Conservation (phyloP, 441 rosid genomes). For the Gossypium trilobum region DNA sequence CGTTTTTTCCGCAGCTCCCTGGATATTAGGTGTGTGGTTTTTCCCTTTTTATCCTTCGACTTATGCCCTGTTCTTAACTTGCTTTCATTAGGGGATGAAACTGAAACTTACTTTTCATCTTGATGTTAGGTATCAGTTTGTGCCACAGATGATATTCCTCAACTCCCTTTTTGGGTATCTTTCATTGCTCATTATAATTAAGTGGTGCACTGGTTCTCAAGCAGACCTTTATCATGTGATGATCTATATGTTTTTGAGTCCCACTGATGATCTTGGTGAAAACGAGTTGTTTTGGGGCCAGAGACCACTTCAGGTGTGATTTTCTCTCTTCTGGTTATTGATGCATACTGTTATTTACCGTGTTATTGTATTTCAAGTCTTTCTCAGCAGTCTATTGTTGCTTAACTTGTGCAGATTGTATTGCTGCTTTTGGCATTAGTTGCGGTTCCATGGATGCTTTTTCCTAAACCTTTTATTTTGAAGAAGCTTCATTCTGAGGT, state of each 20-base stretch:
- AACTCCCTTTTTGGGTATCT: conserved; percentile 92
- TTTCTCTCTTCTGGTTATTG: conserved; percentile 11
- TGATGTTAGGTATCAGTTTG: conserved; percentile 75
- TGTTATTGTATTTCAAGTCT: conserved; percentile 16
- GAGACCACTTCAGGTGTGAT: conserved; percentile 72
- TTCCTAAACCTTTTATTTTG: conserved; percentile 92
- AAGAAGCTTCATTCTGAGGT: conserved; percentile 85
- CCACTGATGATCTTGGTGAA: conserved; percentile 81
- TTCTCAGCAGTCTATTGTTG: conserved; percentile 15
- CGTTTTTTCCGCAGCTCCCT: conserved; percentile 60
- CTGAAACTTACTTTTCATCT: conserved; percentile 20
- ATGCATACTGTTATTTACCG: conserved; percentile 9
- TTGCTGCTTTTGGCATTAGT: conserved; percentile 67
- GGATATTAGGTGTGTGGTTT: conserved; percentile 55
- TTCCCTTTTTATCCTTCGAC: not conserved
- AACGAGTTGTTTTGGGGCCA: conserved; percentile 92
- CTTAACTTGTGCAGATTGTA: conserved; percentile 54
- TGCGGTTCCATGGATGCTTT: conserved; percentile 98
- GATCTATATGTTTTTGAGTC: conserved; percentile 97
- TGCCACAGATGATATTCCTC: conserved; percentile 90
- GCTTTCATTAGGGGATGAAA: conserved; percentile 9
- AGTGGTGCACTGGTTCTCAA: conserved; percentile 97
- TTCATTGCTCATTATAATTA: conserved; percentile 73
- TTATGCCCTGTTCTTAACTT: conserved; percentile 8
- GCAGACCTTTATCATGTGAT: conserved; percentile 97